phyloP scores from a whole-genome alignment of 176 grass and related monocot species.

The Urochloa ruziziensis region DNA sequence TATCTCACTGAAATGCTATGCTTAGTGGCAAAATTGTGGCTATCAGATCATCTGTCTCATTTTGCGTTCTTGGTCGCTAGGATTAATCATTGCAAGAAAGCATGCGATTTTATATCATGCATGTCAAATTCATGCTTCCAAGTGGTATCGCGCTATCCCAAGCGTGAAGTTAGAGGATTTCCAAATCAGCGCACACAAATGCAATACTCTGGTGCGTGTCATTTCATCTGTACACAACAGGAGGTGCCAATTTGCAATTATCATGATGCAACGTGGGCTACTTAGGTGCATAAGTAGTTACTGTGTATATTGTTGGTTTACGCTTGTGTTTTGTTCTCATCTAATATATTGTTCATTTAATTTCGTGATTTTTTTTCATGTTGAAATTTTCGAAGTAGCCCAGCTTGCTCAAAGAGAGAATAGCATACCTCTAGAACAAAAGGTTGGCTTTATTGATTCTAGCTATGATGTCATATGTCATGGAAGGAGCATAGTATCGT shows the following conservation, averaged over 20 bases:
- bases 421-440: neutral
- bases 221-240: neutral
- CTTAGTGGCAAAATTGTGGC: neutral
- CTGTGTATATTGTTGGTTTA: neutral
- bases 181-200: neutral
- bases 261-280: neutral
- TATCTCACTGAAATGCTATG: neutral
- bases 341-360: neutral
- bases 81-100: neutral
- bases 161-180: neutral
- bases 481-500: neutral
- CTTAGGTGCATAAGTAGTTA: neutral
- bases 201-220: neutral
- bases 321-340: too few species aligned
- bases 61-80: neutral
- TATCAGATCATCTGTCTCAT: neutral
- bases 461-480: neutral
- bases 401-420: neutral
- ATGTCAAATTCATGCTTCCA: neutral
- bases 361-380: neutral
- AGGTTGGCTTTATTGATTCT: neutral
- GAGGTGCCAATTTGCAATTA: neutral
- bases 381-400: neutral
- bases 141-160: neutral
- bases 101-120: neutral